phyloP scores from a whole-genome alignment of 768 basidiomycete species.

The Tricholoma sp. region DNA sequence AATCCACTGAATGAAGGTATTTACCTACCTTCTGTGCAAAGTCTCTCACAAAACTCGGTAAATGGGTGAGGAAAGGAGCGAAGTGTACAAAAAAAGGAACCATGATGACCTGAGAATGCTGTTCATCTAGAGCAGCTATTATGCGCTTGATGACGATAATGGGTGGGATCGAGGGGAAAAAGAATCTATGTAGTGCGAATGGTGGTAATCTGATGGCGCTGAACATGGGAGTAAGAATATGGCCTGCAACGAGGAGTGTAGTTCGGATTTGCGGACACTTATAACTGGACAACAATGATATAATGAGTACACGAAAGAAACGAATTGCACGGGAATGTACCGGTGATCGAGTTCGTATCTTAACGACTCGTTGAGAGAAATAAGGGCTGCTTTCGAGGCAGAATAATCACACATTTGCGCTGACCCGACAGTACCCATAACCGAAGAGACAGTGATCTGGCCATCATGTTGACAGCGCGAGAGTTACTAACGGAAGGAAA shows the following conservation, averaged over 20 bases:
- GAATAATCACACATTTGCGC: conserved; percentile 89
- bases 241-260: conserved; percentile 78
- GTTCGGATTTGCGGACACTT: conserved; percentile 76
- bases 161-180: conserved; percentile 70
- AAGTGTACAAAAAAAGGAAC: conserved; percentile 72
- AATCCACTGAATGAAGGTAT: not conserved
- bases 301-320: not conserved
- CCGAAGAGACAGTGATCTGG: conserved; percentile 75
- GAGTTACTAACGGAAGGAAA: conserved; percentile 5
- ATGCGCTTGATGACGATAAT: conserved; percentile 75
- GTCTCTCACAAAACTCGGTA: conserved; percentile 75
- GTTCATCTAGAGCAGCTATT: conserved; percentile 75
- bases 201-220: conserved; percentile 47
- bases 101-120: conserved; percentile 65
- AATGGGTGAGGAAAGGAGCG: conserved; percentile 44
- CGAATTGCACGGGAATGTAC: conserved; percentile 27
- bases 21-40: conserved; percentile 65
- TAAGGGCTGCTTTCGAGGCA: conserved; percentile 88
- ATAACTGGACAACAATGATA: conserved; percentile 39
- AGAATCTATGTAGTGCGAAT: conserved; percentile 56
- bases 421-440: conserved; percentile 63
- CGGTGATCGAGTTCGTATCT: conserved; percentile 82
- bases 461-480: conserved; percentile 1
- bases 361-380: conserved; percentile 77
- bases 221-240: conserved; percentile 78